These are phyloP conservation scores for Globisporangium emineosum DNA, from an alignment of 352 stramenopile species.

Conservation along the genomic window DNA sequence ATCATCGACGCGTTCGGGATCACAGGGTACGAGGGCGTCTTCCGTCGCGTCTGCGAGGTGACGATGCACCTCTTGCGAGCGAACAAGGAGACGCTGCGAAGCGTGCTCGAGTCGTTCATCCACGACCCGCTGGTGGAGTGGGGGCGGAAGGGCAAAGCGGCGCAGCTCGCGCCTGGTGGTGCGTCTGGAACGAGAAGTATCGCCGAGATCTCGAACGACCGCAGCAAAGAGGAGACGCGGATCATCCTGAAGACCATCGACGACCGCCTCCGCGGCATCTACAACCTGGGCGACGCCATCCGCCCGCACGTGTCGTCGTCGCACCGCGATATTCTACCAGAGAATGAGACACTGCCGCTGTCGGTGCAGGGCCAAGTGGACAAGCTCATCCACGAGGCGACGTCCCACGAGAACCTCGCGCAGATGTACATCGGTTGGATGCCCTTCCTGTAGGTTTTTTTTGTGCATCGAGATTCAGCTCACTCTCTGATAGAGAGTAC, in stretches of 20 bases:
- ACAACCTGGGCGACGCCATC: conserved; percentile 88
- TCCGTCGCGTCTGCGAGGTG: conserved; percentile 90
- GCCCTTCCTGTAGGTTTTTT: conserved; percentile 72
- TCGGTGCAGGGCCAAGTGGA: conserved; percentile 93
- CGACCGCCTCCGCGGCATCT: conserved; percentile 89
- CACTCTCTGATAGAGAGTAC: too few species aligned
- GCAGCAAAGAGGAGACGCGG: conserved; percentile 84
- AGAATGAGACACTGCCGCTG: conserved; percentile 87
- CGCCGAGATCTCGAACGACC: conserved; percentile 57
- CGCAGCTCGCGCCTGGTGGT: conserved; percentile 28
- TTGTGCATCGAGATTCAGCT: too few species aligned
- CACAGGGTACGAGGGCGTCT: conserved; percentile 94
- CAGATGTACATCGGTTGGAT: conserved; percentile 97
- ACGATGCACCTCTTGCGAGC: conserved; percentile 91
- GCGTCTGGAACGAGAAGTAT: conserved; percentile 25
- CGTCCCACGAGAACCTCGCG: conserved; percentile 88
- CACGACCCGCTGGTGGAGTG: conserved; percentile 96
- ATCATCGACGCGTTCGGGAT: conserved; percentile 99
- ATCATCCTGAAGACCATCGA: conserved; percentile 90
- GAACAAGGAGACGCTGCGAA: conserved; percentile 97
- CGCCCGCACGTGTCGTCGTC: conserved; percentile 59
- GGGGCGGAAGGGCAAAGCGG: conserved; percentile 73
- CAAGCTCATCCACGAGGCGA: conserved; percentile 93
- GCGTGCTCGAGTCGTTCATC: conserved; percentile 99
- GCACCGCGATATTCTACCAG: conserved; percentile 64